phyloP scores from a whole-genome alignment of 2,329 filamentous ascomycete genomes.

The Rachicladosporium sp. region DNA sequence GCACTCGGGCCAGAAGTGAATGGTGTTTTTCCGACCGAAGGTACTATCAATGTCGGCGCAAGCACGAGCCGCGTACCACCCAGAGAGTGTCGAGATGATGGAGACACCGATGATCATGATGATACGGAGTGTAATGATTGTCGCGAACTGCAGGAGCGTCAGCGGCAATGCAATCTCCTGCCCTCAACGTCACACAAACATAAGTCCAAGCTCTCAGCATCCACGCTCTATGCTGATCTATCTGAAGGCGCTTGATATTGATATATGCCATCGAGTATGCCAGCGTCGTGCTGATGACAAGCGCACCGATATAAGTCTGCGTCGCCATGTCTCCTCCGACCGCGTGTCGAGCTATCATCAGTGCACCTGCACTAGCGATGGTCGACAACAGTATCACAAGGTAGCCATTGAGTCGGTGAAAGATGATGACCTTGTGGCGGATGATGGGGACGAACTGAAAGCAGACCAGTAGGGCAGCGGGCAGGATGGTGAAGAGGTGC shows the following conservation, averaged over 20 bases:
- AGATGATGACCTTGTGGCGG: constrained; percentile 34
- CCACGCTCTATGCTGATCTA: constrained; percentile 51
- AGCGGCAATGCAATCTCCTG: too few species aligned
- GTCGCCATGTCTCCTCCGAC: constrained; percentile 46
- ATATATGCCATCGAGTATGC: constrained; percentile 31
- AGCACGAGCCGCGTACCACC: constrained; percentile 22
- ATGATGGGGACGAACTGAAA: constrained; percentile 31
- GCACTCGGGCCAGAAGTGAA: constrained; percentile 32
- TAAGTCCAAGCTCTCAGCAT: constrained; percentile 37
- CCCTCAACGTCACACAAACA: too few species aligned
- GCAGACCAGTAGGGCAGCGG: constrained; percentile 25
- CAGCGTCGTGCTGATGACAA: constrained; percentile 40
- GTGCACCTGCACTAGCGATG: constrained; percentile 33
- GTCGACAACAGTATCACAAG: constrained; percentile 36
- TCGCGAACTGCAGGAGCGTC: constrained; percentile 28
- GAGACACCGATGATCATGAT: constrained; percentile 31
- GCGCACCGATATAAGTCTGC: constrained; percentile 33
- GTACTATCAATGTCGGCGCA: constrained; percentile 32
- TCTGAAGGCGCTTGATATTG: constrained; percentile 47
- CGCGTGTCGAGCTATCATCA: constrained; percentile 39
- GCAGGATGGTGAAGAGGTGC: constrained; percentile 28
- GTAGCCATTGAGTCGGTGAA: constrained; percentile 51
- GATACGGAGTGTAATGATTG: constrained; percentile 40
- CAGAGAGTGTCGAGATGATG: constrained; percentile 28
- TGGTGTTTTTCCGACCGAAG: constrained; percentile 21